phyloP scores from a whole-genome alignment of 2,329 filamentous ascomycete species.

The Knoxdaviesia proteae region DNA sequence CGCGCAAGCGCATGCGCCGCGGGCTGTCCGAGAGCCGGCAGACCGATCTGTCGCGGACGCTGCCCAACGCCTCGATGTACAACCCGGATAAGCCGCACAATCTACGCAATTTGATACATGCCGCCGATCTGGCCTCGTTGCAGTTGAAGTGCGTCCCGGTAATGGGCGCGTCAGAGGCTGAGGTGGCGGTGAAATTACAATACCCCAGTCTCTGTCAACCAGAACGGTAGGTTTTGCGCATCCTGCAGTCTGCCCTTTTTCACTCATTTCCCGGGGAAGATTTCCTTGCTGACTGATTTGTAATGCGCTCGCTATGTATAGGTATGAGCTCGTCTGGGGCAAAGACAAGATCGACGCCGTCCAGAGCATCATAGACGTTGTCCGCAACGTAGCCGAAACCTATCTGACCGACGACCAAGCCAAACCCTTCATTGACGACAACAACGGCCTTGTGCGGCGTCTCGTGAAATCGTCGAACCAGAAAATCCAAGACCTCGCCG shows the following conservation, averaged over 20 bases:
- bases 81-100: conserved; percentile 12
- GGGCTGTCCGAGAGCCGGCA: conserved; percentile 3
- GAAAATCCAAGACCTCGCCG: conserved; percentile 38
- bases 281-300: neutral
- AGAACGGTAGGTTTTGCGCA: conserved; percentile 33
- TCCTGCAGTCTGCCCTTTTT: conserved; percentile 10
- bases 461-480: conserved; percentile 55
- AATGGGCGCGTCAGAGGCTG: conserved; percentile 26
- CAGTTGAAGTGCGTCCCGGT: conserved; percentile 28
- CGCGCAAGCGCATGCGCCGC: conserved; percentile 22
- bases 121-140: conserved; percentile 31
- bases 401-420: conserved; percentile 57
- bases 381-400: conserved; percentile 48
- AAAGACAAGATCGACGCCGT: conserved; percentile 62
- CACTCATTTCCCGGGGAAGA: neutral
- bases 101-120: conserved; percentile 31
- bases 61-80: no score
- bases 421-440: conserved; percentile 47
- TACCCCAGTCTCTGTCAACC: conserved; percentile 58
- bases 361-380: conserved; percentile 49
- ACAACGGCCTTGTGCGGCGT: conserved; percentile 53
- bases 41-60: neutral
- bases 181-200: conserved; percentile 48
- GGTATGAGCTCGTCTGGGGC: conserved; percentile 57
- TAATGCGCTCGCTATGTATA: conserved; percentile 6